phyloP scores from a whole-genome alignment of 805 yeast genomes.

The Isabelozyma pseudorhagii region DNA sequence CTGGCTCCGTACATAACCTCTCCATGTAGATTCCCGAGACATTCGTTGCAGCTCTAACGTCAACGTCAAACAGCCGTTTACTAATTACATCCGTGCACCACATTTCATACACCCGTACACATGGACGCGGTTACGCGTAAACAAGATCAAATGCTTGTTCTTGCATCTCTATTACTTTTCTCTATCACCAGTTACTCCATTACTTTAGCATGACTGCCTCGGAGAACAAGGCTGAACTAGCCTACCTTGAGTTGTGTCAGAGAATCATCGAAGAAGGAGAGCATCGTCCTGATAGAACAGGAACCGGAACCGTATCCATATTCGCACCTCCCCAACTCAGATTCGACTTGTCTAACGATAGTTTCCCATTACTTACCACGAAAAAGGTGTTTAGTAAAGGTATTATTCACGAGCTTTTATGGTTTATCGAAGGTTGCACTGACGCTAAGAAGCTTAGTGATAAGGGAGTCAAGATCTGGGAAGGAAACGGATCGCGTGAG shows the following conservation, averaged over 20 bases:
- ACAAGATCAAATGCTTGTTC: not conserved
- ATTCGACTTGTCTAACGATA: conserved; percentile 67
- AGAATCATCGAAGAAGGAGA: conserved; percentile 83
- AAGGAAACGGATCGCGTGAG: conserved; percentile 95
- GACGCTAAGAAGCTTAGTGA: conserved; percentile 77
- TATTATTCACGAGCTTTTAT: conserved; percentile 81
- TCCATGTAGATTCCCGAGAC: too few species aligned
- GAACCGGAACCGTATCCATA: conserved; percentile 88
- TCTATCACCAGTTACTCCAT: not conserved
- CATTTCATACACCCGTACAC: not conserved
- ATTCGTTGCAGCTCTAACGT: too few species aligned
- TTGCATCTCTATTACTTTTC: not conserved
- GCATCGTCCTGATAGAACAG: conserved; percentile 91
- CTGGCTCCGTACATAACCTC: too few species aligned
- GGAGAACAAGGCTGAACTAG: conserved; percentile 65
- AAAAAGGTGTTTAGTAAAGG: conserved; percentile 89
- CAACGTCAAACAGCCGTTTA: too few species aligned
- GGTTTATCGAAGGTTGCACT: conserved; percentile 91
- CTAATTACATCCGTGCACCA: not conserved
- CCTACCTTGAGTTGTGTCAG: conserved; percentile 78
- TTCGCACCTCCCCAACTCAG: conserved; percentile 97
- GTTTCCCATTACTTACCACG: conserved; percentile 88
- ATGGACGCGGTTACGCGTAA: not conserved
- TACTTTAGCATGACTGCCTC: conserved; percentile 18
- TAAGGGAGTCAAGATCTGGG: conserved; percentile 96